Evolutionary conservation across 805 yeast genomes (phyloP).

Genomic region (Ogataea nitratoaversa): DNA sequence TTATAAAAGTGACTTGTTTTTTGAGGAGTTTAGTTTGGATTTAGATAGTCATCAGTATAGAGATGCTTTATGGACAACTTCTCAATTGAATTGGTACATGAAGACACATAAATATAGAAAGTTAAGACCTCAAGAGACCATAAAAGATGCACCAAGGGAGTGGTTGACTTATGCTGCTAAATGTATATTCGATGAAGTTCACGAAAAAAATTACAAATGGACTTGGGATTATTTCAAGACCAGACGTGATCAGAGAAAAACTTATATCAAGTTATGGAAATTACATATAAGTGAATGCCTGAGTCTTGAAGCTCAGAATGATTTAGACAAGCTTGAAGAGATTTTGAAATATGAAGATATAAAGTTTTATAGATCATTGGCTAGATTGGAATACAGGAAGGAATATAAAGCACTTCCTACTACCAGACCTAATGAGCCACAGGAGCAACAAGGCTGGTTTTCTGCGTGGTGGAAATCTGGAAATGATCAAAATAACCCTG

Average conservation of each 20-base stretch:
- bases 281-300: slow-evolving; percentile 40
- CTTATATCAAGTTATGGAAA: slow-evolving; percentile 68
- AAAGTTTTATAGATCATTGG: slow-evolving; percentile 77
- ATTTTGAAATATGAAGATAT: slow-evolving; percentile 72
- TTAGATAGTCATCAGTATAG: slow-evolving; percentile 82
- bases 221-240: slow-evolving; percentile 78
- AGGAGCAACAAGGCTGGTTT: slow-evolving; percentile 51
- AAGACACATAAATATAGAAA: slow-evolving; percentile 72
- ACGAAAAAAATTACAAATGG: slow-evolving; percentile 76
- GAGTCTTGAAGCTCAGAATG: slow-evolving; percentile 28
- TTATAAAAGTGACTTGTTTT: slow-evolving; percentile 66
- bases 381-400: slow-evolving; percentile 61
- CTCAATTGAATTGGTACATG: slow-evolving; percentile 73
- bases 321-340: slow-evolving; percentile 52
- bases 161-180: slow-evolving; percentile 83
- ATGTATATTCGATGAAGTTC: slow-evolving; percentile 76
- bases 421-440: slow-evolving; percentile 4
- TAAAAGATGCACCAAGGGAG: slow-evolving; percentile 59
- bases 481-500: slow-evolving; percentile 4
- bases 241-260: slow-evolving; percentile 67
- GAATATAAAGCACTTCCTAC: slow-evolving; percentile 33
- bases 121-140: slow-evolving; percentile 56
- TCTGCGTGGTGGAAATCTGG: slow-evolving; percentile 60
- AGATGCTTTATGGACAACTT: slow-evolving; percentile 74
- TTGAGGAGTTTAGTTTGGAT: slow-evolving; percentile 85